These are phyloP conservation scores for Puccinia novopanici DNA, from an alignment of 1,284 basidiomycete species.

Conservation along the genomic window DNA sequence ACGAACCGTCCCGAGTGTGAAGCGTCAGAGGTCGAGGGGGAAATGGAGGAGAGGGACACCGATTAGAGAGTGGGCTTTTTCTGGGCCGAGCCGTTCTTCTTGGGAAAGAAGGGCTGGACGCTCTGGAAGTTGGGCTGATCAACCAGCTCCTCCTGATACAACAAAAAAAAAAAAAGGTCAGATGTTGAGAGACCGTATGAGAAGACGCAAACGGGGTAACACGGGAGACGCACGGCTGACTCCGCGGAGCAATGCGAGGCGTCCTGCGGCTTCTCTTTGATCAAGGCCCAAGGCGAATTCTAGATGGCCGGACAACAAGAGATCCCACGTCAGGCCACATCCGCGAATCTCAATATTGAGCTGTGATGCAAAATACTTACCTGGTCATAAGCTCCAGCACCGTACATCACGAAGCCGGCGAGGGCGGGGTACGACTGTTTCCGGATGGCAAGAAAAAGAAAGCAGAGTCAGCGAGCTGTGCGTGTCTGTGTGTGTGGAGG, in stretches of 20 bases:
- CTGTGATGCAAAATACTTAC: not conserved
- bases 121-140: conserved; percentile 27
- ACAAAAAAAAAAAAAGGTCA: not conserved
- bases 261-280: not conserved
- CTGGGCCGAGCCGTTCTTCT: no score
- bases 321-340: not conserved
- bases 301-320: no score
- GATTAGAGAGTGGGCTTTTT: not conserved
- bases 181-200: not conserved
- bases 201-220: not conserved
- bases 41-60: not conserved
- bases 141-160: conserved; percentile 9
- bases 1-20: not conserved
- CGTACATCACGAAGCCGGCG: conserved; percentile 7
- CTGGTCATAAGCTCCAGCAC: conserved; percentile 12
- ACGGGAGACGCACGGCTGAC: not conserved
- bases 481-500: not conserved
- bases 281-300: conserved; percentile 14
- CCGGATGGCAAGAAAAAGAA: not conserved
- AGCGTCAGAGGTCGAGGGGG: not conserved
- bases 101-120: conserved; percentile 9
- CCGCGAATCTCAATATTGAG: no score
- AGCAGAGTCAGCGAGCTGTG: not conserved
- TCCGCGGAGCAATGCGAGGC: not conserved
- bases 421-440: conserved; percentile 20